Evolutionary conservation across 441 rosid genomes (phyloP).

Genomic region (Pelargonium australe): DNA sequence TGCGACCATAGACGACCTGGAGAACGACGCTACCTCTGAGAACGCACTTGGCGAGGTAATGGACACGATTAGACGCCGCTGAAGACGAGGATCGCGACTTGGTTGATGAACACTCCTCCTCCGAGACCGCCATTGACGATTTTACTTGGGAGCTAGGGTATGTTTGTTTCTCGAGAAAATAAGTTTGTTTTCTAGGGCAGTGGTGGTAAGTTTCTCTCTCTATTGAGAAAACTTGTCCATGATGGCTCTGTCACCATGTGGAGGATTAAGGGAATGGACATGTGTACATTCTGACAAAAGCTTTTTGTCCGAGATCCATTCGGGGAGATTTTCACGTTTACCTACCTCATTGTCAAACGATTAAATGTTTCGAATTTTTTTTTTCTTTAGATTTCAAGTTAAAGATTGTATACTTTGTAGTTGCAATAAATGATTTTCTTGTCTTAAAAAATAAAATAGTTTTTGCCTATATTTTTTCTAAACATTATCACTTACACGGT

Average conservation of each 20-base stretch:
- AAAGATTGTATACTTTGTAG: too few relatives aligned
- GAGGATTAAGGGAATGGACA: not conserved
- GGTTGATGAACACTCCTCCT: slow-evolving; percentile 80
- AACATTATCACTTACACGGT: too few relatives aligned
- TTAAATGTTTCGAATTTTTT: too few relatives aligned
- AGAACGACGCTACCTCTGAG: slow-evolving; percentile 76
- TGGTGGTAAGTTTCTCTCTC: not conserved
- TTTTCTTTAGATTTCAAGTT: too few relatives aligned
- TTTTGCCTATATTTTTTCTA: too few relatives aligned
- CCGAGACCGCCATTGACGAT: slow-evolving; percentile 71
- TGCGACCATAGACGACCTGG: slow-evolving; percentile 71
- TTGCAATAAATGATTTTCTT: too few relatives aligned
- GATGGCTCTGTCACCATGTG: not conserved
- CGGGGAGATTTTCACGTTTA: too few relatives aligned
- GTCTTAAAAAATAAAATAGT: too few relatives aligned
- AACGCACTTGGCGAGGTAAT: slow-evolving; percentile 85
- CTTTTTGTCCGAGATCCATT: too few relatives aligned
- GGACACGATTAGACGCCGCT: slow-evolving; percentile 32
- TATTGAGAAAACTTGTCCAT: not conserved
- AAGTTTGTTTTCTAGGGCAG: slow-evolving; percentile 11
- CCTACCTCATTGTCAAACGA: too few relatives aligned
- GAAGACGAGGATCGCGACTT: slow-evolving; percentile 64
- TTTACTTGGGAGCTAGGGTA: slow-evolving; percentile 25
- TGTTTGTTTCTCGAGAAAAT: slow-evolving; percentile 18
- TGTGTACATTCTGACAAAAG: not conserved